Conservation (phyloP, 331 rosid genomes). For the Quercus lobata region DNA sequence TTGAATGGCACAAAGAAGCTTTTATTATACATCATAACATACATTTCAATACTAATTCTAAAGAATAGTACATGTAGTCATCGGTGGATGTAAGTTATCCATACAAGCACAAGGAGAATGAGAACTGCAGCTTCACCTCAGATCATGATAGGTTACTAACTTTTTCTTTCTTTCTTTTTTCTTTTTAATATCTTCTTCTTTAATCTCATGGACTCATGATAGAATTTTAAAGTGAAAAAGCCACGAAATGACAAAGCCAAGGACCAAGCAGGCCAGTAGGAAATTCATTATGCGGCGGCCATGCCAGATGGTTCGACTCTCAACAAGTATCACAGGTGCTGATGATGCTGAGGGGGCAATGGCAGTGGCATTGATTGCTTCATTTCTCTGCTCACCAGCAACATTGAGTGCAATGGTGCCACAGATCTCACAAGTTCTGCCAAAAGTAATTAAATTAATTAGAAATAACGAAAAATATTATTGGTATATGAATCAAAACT, state of each 20-base stretch:
- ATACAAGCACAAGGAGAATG: background rate
- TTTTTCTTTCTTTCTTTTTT: no score
- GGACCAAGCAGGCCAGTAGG: constrained; percentile 87
- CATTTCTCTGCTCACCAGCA: constrained; percentile 48
- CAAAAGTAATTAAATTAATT: constrained; percentile 4
- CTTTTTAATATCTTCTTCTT: no score
- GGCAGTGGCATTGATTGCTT: constrained; percentile 35
- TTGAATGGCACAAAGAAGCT: background rate
- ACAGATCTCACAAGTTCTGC: constrained; percentile 91
- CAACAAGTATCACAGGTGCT: constrained; percentile 40
- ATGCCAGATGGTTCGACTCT: constrained; percentile 70
- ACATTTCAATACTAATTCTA: background rate
- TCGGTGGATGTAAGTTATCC: background rate
- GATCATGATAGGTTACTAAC: background rate
- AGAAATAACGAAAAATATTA: background rate
- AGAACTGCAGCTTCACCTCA: background rate
- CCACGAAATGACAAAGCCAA: constrained; percentile 91
- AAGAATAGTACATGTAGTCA: background rate
- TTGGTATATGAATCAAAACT: background rate
- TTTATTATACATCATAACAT: background rate
- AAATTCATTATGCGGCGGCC: constrained; percentile 84
- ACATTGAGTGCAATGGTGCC: constrained; percentile 75
- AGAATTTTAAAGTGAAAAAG: constrained; percentile 81
- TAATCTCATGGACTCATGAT: constrained; percentile 11
- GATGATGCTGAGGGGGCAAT: constrained; percentile 29